phyloP scores from a whole-genome alignment of 2,329 filamentous ascomycete genomes.

The Magnaporthales sp. region DNA sequence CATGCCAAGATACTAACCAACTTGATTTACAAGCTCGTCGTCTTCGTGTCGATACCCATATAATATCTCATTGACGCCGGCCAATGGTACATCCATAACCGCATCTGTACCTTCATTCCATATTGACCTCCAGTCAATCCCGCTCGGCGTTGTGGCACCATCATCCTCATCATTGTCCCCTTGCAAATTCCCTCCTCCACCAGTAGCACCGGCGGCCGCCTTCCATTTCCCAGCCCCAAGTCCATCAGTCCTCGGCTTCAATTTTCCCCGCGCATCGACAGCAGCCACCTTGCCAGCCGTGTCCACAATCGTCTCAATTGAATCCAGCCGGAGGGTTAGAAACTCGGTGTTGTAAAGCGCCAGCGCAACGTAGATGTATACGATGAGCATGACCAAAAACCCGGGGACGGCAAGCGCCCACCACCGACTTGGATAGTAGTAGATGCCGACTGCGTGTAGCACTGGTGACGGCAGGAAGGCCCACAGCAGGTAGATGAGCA shows the following conservation, averaged over 20 bases:
- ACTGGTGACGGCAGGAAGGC: constrained; percentile 87
- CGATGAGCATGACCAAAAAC: constrained; percentile 77
- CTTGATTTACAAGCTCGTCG: background rate
- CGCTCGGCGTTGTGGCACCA: constrained; percentile 3
- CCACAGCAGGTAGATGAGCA: constrained; percentile 69
- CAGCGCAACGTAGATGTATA: constrained; percentile 92
- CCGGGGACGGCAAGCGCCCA: constrained; percentile 90
- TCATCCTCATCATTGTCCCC: constrained; percentile 21
- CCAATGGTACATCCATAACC: constrained; percentile 92
- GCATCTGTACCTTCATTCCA: constrained; percentile 95
- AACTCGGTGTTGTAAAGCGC: constrained; percentile 86
- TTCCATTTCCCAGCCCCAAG: constrained; percentile 26
- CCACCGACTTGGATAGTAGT: constrained; percentile 97
- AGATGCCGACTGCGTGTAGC: constrained; percentile 84
- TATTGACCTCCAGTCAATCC: constrained; percentile 64
- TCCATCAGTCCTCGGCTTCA: constrained; percentile 28
- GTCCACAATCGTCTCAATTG: constrained; percentile 85
- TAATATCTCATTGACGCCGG: constrained; percentile 88
- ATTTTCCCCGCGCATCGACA: constrained; percentile 60
- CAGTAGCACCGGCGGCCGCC: constrained; percentile 22
- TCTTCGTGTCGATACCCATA: constrained; percentile 50
- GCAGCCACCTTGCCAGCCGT: constrained; percentile 79
- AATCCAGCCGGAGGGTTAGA: constrained; percentile 70
- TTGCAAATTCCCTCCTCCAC: constrained; percentile 19
- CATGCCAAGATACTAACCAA: background rate